phyloP scores from a whole-genome alignment of 148 eudicot species.

The Nepenthes mirabilis region DNA sequence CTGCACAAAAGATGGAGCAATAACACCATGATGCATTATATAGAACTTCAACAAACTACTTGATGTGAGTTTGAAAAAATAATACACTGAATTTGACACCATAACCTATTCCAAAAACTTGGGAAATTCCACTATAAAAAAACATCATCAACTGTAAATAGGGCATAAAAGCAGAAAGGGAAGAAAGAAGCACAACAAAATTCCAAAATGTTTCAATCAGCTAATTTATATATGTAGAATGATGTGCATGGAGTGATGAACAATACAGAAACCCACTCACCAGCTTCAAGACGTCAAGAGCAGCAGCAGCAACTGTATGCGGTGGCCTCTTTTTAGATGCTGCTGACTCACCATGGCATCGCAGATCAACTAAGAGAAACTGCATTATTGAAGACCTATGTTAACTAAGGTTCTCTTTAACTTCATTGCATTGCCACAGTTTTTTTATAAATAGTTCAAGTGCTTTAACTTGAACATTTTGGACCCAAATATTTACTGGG shows the following conservation, averaged over 20 bases:
- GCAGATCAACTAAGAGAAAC: slow-evolving; percentile 87
- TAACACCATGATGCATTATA: no score
- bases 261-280: slow-evolving; percentile 22
- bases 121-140: no score
- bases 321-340: slow-evolving; percentile 51
- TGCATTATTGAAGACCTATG: slow-evolving; percentile 16
- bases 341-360: slow-evolving; percentile 92
- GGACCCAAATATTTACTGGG: not conserved
- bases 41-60: no score
- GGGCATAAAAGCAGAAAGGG: no score
- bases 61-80: no score
- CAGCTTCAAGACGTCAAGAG: slow-evolving; percentile 76
- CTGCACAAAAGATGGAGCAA: no score
- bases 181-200: not conserved
- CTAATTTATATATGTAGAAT: not conserved
- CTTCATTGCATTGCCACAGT: no score
- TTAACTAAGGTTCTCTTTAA: not conserved
- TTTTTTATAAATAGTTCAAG: no score
- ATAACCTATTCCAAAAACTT: no score
- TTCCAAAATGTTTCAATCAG: not conserved
- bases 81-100: no score
- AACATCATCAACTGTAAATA: no score
- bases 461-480: no score
- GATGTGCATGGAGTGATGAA: not conserved
- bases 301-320: slow-evolving; percentile 75